Conservation (phyloP, 2,329 filamentous ascomycete genomes). For the Tolypocladium endophyticum region DNA sequence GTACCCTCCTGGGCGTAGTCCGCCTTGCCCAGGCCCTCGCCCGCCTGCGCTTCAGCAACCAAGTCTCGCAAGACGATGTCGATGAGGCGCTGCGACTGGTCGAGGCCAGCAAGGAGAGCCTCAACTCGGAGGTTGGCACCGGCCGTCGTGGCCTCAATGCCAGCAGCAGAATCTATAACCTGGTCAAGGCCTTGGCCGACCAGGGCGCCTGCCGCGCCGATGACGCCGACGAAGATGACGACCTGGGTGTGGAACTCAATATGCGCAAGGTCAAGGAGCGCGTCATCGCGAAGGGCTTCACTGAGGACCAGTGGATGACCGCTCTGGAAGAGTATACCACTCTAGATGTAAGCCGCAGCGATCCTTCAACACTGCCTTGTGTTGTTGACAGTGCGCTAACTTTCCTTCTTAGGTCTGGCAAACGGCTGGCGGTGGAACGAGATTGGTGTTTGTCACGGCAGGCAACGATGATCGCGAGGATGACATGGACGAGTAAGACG, state of each 20-base stretch:
- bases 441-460: conserved; percentile 60
- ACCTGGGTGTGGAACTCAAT: conserved; percentile 58
- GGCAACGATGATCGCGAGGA: conserved; percentile 38
- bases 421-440: conserved; percentile 59
- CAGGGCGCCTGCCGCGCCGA: conserved; percentile 76
- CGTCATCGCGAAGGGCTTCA: conserved; percentile 93
- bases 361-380: not conserved
- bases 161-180: conserved; percentile 85
- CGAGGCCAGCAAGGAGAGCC: conserved; percentile 85
- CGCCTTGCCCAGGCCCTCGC: conserved; percentile 91
- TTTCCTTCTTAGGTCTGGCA: conserved; percentile 56
- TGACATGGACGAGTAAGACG: conserved; percentile 30
- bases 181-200: conserved; percentile 81
- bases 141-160: conserved; percentile 62
- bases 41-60: conserved; percentile 75
- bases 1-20: conserved; percentile 85
- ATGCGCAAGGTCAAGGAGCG: conserved; percentile 82
- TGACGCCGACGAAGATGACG: conserved; percentile 43
- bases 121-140: conserved; percentile 59
- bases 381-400: conserved; percentile 23
- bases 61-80: conserved; percentile 84
- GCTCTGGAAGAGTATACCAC: conserved; percentile 83
- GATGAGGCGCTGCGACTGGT: conserved; percentile 87
- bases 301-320: conserved; percentile 79
- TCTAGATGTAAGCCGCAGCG: conserved; percentile 66